Percentiles rank a stretch among this genome's conserved stretches.
phyloP scores from a whole-genome alignment of 768 basidiomycete species.

The Termitomyces sp. region DNA sequence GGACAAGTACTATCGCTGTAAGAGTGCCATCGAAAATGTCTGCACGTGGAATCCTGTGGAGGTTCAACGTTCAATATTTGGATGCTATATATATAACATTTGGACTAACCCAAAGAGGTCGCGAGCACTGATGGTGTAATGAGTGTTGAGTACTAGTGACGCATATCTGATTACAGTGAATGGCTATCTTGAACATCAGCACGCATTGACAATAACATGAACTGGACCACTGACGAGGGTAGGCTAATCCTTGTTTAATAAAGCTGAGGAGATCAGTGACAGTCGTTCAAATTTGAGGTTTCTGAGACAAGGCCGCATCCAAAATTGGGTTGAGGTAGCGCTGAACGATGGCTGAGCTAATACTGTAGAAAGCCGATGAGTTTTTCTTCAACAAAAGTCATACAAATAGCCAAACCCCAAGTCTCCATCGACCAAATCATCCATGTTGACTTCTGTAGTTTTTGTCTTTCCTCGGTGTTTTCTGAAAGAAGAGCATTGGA shows the following conservation, averaged over 20 bases:
- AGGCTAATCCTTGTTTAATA: constrained; percentile 93
- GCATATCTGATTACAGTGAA: constrained; percentile 91
- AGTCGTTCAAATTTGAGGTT: constrained; percentile 69
- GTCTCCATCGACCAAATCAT: constrained; percentile 91
- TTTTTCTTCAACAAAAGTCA: background rate
- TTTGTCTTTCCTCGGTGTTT: constrained; percentile 42
- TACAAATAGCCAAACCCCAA: constrained; percentile 66
- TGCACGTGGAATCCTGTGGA: constrained; percentile 61
- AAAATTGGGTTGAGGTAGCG: constrained; percentile 85
- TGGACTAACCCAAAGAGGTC: constrained; percentile 45
- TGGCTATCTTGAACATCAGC: constrained; percentile 44
- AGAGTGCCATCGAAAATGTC: constrained; percentile 64
- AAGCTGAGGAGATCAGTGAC: constrained; percentile 92
- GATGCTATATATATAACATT: background rate
- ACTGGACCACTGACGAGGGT: constrained; percentile 60
- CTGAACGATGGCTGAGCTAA: constrained; percentile 92
- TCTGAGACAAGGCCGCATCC: constrained; percentile 71
- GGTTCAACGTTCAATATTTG: constrained; percentile 2
- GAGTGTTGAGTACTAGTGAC: constrained; percentile 82
- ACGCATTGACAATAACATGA: background rate
- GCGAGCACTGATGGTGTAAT: constrained; percentile 77
- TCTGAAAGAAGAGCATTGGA: constrained; percentile 28
- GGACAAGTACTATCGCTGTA: constrained; percentile 93
- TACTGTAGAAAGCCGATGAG: constrained; percentile 42
- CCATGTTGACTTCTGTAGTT: constrained; percentile 71